Base-by-base conservation (phyloP, 2,329 filamentous ascomycete genomes). In the Cadophora luteo-olivacea region DNA sequence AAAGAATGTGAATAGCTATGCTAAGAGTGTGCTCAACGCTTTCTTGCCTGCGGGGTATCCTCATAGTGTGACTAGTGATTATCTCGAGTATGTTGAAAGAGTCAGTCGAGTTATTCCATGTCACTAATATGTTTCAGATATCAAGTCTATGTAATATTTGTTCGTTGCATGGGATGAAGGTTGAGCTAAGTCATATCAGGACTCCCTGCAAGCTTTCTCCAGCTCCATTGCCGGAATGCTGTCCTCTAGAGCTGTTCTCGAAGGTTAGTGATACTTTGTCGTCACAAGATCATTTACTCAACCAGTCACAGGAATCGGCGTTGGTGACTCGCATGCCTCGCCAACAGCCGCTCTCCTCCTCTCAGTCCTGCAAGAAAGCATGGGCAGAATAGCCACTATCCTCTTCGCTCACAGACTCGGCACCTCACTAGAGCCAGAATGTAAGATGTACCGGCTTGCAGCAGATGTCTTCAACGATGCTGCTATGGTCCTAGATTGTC, bases 391-490 rank as follows among this genome's bases (percentile, higher is more conserved):
- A 25, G 89, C 89, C 1, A 92, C 90, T 0, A 92, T 92, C 61
- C 79, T 90, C 24, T 92, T 92, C 77, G 90, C 90, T 0, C 86
- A 91, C 77, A 81, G 84, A 41, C 84, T 91, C n/a, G 89, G 90
- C 25, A 89, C 87, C 5, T 83, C 89, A 4, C 84, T 92, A 6
- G 90, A 91, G 75, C 89, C 89, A 6, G 90, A 92, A 77, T 92
- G 89, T 80, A 92, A 92, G 75, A 89, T 86, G 82, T 92, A 91
- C 77, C 85, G 90, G 3, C 83, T 92, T 6, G 84, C 88, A 3
- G 90, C 90, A 1, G 90, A 92, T 75, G 81, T 92, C 19, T 88
- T 92, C 80, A 92, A 92, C 75, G 90, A 92, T 73, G 81, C 86
- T 1, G 89, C 89, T 57, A 90, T 92, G 84, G 78, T 92, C n/a